Evolutionary conservation across 176 grass and related monocot species (phyloP).

Genomic region (Elymus sibiricus): DNA sequence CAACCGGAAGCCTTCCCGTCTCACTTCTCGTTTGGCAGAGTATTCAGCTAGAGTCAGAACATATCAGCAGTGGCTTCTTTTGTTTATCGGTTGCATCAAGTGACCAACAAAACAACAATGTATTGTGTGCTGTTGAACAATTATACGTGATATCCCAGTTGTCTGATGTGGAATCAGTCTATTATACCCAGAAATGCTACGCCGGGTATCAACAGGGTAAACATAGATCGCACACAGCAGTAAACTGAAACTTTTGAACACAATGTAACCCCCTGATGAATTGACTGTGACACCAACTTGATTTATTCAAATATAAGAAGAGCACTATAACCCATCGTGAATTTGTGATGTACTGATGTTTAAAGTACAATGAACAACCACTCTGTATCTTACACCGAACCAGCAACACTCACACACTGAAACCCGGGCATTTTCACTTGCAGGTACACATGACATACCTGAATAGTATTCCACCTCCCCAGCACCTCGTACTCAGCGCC

Average conservation of each 20-base stretch:
- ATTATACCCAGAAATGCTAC: background rate
- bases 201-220: background rate
- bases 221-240: background rate
- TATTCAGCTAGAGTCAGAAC: background rate
- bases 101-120: background rate
- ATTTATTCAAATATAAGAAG: conserved; percentile 1
- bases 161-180: background rate
- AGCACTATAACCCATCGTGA: background rate
- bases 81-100: background rate
- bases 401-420: background rate
- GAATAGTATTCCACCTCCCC: background rate
- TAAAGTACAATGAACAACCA: background rate
- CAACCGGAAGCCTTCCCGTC: background rate
- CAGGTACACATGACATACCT: background rate
- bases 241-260: background rate
- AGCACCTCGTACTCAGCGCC: background rate
- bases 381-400: background rate
- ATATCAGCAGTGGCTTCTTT: background rate
- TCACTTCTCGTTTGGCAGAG: background rate
- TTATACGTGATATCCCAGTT: background rate
- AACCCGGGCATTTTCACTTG: background rate
- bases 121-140: background rate
- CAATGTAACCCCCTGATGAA: background rate
- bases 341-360: background rate
- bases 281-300: background rate